Evolutionary conservation across 768 basidiomycete species (phyloP).

Genomic region (Kockovaella imperatae): DNA sequence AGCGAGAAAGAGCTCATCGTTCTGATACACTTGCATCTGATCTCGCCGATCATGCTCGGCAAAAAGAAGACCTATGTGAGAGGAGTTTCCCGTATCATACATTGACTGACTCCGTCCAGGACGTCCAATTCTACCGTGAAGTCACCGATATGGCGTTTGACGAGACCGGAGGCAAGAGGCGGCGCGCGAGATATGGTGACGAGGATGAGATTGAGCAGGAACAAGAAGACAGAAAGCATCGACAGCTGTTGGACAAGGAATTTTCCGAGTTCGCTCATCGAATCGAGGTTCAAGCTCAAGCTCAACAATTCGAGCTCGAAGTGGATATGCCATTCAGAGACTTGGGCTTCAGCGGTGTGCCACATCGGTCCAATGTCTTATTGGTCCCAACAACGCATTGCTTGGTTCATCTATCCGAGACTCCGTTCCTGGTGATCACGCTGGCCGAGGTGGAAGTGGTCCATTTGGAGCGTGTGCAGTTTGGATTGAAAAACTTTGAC

Average conservation of each 20-base stretch:
- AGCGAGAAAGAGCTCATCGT: conserved; percentile 93
- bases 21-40: conserved; percentile 86
- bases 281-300: conserved; percentile 77
- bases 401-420: conserved; percentile 87
- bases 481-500: conserved; percentile 92
- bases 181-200: conserved; percentile 92
- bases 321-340: conserved; percentile 96
- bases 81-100: conserved; percentile 8
- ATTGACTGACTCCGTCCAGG: conserved; percentile 49
- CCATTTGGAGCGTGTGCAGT: conserved; percentile 93
- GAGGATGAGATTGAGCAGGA: conserved; percentile 99
- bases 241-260: conserved; percentile 83
- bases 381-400: conserved; percentile 95
- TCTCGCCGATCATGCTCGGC: conserved; percentile 93
- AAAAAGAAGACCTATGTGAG: conserved; percentile 93
- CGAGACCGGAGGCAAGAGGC: conserved; percentile 97
- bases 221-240: conserved; percentile 85
- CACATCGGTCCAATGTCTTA: conserved; percentile 87
- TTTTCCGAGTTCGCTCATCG: conserved; percentile 90
- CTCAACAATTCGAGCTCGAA: conserved; percentile 72
- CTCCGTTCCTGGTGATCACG: conserved; percentile 92
- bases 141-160: conserved; percentile 96
- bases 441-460: conserved; percentile 92
- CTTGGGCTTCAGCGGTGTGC: conserved; percentile 92
- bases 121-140: conserved; percentile 97